These are phyloP conservation scores for Microstegium vimineum DNA, from an alignment of 176 grass and related monocot species.

Conservation along the genomic window DNA sequence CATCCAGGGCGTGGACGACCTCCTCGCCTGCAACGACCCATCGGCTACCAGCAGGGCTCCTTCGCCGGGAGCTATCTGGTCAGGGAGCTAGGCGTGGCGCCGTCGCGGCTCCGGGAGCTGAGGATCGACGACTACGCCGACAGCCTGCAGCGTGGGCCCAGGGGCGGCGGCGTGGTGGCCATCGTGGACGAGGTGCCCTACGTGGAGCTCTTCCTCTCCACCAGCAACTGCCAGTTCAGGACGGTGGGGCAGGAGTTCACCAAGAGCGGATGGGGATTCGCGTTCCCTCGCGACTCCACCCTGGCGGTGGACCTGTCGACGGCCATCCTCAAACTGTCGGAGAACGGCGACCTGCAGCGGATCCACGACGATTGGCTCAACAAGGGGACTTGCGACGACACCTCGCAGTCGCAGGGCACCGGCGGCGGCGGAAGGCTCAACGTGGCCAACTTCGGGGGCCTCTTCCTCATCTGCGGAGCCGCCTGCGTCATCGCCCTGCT, in stretches of 20 bases:
- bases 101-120: conserved; percentile 54
- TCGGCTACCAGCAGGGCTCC: conserved; percentile 75
- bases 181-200: conserved; percentile 90
- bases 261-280: conserved; percentile 97
- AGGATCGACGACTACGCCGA: conserved; percentile 48
- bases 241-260: conserved; percentile 86
- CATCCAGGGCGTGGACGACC: conserved; percentile 56
- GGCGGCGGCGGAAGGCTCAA: conserved; percentile 31
- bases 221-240: conserved; percentile 73
- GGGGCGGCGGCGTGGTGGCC: conserved; percentile 58
- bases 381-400: conserved; percentile 27
- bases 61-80: conserved; percentile 79
- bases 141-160: conserved; percentile 64
- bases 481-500: conserved; percentile 61
- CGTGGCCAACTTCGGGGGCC: conserved; percentile 70
- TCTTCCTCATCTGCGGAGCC: conserved; percentile 75
- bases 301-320: conserved; percentile 87
- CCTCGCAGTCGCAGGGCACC: conserved; percentile 8
- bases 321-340: conserved; percentile 87
- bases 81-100: conserved; percentile 58
- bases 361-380: conserved; percentile 94
- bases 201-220: conserved; percentile 78
- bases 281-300: conserved; percentile 76
- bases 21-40: conserved; percentile 50
- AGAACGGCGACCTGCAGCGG: conserved; percentile 87